A percentile compares a stretch with the other conserved stretches of the same genome.
These are phyloP conservation scores for Parsonsia alboflavescens DNA, from an alignment of 257 asterid genomes.

Conservation along the genomic window DNA sequence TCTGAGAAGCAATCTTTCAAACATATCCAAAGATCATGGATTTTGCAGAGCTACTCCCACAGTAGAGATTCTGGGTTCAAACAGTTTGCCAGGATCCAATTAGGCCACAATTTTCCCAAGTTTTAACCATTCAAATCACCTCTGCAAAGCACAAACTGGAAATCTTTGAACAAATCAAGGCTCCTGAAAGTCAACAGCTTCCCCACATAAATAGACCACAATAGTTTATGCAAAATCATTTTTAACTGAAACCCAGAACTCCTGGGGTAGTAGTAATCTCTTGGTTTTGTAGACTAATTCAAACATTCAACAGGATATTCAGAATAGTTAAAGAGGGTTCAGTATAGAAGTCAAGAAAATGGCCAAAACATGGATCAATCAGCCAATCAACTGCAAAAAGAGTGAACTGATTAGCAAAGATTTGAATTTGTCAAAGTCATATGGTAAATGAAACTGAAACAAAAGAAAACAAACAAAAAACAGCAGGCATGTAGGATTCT, in stretches of 20 bases:
- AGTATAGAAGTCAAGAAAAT: background rate
- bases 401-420: background rate
- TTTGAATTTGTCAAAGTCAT: background rate
- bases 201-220: background rate
- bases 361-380: background rate
- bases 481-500: background rate
- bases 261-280: background rate
- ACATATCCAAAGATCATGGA: too few species aligned
- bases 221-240: background rate
- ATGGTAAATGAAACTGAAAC: background rate
- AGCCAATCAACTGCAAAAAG: background rate
- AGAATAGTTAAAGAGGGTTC: background rate
- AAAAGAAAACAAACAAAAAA: background rate
- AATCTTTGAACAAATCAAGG: background rate
- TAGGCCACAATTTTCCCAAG: background rate
- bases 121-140: background rate
- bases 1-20: background rate
- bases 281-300: background rate
- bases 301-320: background rate
- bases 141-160: background rate
- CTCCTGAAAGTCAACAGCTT: background rate
- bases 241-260: background rate
- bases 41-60: too few species aligned
- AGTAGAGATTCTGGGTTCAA: background rate
- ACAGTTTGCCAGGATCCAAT: background rate